Conservation (phyloP, 2,329 filamentous ascomycete genomes). For the Phialocephala sp. region DNA sequence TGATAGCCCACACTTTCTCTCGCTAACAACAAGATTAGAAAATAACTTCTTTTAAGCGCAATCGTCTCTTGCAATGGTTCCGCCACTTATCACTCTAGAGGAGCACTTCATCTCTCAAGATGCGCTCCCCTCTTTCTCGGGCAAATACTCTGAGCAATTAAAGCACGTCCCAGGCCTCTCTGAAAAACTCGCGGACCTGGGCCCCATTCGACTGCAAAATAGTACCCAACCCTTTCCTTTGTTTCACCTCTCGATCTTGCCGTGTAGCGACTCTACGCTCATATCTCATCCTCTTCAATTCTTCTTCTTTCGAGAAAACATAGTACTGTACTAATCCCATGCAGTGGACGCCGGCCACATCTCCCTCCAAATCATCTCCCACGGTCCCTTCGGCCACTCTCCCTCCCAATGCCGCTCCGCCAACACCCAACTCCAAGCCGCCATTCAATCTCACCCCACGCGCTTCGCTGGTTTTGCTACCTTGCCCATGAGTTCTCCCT, state of each 20-base stretch:
- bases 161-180: conserved; percentile 9
- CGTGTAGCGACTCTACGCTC: too few species aligned
- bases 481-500: conserved; percentile 47
- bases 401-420: conserved; percentile 15
- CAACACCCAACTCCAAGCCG: conserved; percentile 42
- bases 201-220: conserved; percentile 28
- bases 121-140: conserved; percentile 24
- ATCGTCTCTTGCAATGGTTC: conserved; percentile 5
- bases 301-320: too few species aligned
- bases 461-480: conserved; percentile 50
- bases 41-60: too few species aligned
- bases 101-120: conserved; percentile 42
- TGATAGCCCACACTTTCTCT: too few species aligned
- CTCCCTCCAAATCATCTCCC: conserved; percentile 38
- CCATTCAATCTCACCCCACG: conserved; percentile 38
- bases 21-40: too few species aligned
- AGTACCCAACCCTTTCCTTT: background rate
- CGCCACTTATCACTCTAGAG: conserved; percentile 47
- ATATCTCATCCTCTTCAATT: too few species aligned
- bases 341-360: conserved; percentile 32
- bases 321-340: too few species aligned
- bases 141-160: conserved; percentile 35
- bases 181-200: conserved; percentile 24
- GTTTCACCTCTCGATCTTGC: too few species aligned
- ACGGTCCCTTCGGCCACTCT: conserved; percentile 32